Evolutionary conservation across 805 yeast species (phyloP).

Genomic region (Suhomyces tanzawaensis): DNA sequence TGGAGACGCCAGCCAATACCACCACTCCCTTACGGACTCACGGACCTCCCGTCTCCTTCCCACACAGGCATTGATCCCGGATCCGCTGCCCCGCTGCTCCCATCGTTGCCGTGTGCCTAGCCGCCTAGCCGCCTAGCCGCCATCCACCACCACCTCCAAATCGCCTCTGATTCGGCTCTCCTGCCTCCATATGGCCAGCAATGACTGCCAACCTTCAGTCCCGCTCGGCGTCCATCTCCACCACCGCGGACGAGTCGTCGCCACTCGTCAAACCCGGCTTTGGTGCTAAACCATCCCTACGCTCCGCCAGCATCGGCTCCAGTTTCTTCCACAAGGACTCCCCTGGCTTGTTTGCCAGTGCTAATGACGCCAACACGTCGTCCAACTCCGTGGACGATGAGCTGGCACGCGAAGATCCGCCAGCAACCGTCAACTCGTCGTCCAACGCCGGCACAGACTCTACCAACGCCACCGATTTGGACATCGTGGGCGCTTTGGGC

Average conservation of each 20-base stretch:
- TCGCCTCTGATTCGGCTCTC: background rate
- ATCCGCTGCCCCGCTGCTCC: background rate
- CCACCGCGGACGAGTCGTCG: constrained; percentile 5
- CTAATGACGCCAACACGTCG: constrained; percentile 9
- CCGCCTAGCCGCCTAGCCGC: too few species aligned
- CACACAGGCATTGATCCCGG: background rate
- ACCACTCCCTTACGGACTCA: too few species aligned
- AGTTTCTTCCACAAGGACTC: constrained; percentile 26
- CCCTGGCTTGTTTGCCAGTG: constrained; percentile 19
- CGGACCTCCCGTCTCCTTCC: too few species aligned
- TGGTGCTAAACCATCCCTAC: constrained; percentile 7
- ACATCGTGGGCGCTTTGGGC: constrained; percentile 48
- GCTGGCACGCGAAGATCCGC: background rate
- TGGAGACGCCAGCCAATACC: background rate
- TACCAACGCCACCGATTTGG: constrained; percentile 25
- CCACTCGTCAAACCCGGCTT: constrained; percentile 5
- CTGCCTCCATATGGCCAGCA: background rate
- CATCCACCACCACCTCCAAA: too few species aligned
- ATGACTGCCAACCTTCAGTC: constrained; percentile 17
- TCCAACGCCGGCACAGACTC: constrained; percentile 7
- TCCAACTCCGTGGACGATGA: constrained; percentile 11
- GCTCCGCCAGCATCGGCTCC: constrained; percentile 25
- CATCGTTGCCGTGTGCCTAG: background rate
- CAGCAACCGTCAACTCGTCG: constrained; percentile 1
- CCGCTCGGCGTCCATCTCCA: constrained; percentile 21